These are phyloP conservation scores for Discostella stelligeroides DNA, from an alignment of 108 stramenopile genomes.

Conservation along the genomic window DNA sequence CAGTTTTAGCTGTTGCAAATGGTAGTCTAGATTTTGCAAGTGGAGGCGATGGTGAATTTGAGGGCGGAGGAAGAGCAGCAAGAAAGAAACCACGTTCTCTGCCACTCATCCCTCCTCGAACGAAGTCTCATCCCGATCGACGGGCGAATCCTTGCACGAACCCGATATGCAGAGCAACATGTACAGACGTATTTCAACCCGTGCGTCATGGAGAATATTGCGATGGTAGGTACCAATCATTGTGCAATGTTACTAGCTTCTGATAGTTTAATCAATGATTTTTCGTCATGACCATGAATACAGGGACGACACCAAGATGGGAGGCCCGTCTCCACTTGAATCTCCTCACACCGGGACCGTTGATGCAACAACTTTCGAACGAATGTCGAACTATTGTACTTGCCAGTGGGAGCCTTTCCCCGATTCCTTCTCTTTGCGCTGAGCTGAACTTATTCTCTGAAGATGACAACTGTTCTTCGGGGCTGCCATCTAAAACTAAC, in stretches of 20 bases:
- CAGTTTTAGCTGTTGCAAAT: constrained; percentile 56
- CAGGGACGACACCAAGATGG: constrained; percentile 55
- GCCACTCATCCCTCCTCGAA: constrained; percentile 54
- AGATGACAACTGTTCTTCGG: constrained; percentile 1
- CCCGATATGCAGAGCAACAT: constrained; percentile 34
- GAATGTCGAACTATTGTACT: constrained; percentile 65
- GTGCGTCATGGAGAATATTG: constrained; percentile 66
- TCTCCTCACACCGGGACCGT: constrained; percentile 64
- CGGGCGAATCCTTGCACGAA: constrained; percentile 45
- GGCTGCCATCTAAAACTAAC: neutral
- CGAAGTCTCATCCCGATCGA: constrained; percentile 37
- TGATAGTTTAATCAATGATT: neutral
- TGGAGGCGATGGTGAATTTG: constrained; percentile 24
- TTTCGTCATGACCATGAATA: neutral
- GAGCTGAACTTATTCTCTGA: constrained; percentile 61
- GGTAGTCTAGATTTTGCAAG: constrained; percentile 67
- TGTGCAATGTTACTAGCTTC: neutral
- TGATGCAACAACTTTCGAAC: constrained; percentile 54
- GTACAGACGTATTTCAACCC: constrained; percentile 30
- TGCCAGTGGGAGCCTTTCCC: constrained; percentile 75
- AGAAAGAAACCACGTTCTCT: constrained; percentile 56
- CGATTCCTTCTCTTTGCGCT: constrained; percentile 70
- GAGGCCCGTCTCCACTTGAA: constrained; percentile 61
- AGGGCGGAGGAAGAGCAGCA: constrained; percentile 29
- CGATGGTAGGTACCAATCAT: constrained; percentile 38